Evolutionary conservation across 768 basidiomycete species (phyloP).

Genomic region (Lentinus brumalis): DNA sequence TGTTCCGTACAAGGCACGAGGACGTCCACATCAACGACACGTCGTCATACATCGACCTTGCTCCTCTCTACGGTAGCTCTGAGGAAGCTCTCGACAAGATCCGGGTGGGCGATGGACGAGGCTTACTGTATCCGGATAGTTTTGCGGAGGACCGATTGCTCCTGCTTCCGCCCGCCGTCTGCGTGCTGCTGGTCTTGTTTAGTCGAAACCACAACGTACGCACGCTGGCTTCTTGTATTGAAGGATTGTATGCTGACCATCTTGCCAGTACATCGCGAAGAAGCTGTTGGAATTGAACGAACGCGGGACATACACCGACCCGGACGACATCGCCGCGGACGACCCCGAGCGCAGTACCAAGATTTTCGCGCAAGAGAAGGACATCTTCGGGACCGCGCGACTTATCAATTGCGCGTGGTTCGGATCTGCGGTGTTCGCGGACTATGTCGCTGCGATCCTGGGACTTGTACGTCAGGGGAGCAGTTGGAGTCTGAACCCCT

Average conservation of each 20-base stretch:
- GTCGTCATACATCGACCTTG: conserved; percentile 84
- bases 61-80: conserved; percentile 79
- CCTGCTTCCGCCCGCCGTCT: conserved; percentile 76
- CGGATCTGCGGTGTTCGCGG: conserved; percentile 74
- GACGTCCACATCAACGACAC: conserved; percentile 78
- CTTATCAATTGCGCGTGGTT: conserved; percentile 84
- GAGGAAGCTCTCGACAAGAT: conserved; percentile 60
- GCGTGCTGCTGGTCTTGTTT: conserved; percentile 81
- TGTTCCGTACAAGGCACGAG: conserved; percentile 79
- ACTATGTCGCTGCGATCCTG: conserved; percentile 80
- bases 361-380: conserved; percentile 39
- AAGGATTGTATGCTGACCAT: not conserved
- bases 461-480: conserved; percentile 78
- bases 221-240: not conserved
- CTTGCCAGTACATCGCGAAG: conserved; percentile 71
- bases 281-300: conserved; percentile 84
- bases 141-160: conserved; percentile 82
- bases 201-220: conserved; percentile 87
- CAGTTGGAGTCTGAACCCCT: conserved; percentile 77
- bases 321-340: conserved; percentile 41
- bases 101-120: conserved; percentile 61
- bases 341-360: conserved; percentile 33
- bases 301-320: conserved; percentile 61
- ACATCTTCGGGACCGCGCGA: conserved; percentile 83
- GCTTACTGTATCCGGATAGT: conserved; percentile 65